Evolutionary conservation across 768 basidiomycete species (phyloP).

Genomic region (Kwoniella europaea): DNA sequence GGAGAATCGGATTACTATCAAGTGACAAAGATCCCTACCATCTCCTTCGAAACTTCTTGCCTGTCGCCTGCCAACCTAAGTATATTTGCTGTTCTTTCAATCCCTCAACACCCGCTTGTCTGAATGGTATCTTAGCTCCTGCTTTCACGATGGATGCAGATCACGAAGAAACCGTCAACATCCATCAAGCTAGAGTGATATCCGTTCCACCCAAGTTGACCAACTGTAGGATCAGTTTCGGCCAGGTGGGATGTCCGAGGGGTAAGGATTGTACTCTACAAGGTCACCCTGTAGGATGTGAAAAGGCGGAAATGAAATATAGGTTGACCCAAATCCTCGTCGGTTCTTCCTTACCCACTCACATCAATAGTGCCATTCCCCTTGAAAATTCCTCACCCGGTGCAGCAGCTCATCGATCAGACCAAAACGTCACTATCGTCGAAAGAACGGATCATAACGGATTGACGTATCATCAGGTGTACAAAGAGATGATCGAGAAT

Average conservation of each 20-base stretch:
- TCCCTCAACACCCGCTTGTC: background rate
- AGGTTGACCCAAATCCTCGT: background rate
- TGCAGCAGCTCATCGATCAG: background rate
- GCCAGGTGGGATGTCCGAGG: background rate
- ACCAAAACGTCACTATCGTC: background rate
- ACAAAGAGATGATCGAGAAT: background rate
- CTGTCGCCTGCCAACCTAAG: conserved; percentile 8
- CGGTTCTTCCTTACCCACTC: background rate
- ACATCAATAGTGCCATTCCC: background rate
- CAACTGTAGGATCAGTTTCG: background rate
- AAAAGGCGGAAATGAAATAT: background rate
- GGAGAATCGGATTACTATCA: background rate
- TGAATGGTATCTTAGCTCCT: no score
- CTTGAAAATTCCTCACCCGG: background rate
- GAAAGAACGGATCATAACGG: background rate
- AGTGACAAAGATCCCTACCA: background rate
- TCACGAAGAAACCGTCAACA: conserved; percentile 6
- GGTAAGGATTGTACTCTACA: background rate
- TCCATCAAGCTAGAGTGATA: conserved; percentile 3
- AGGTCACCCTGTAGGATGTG: conserved; percentile 1
- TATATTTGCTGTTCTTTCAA: conserved; percentile 9
- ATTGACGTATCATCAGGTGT: background rate
- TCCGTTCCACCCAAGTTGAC: background rate
- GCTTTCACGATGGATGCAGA: no score
- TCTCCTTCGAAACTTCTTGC: conserved; percentile 2